Base-by-base conservation (phyloP, 441 rosid genomes). In the Francoa sonchifolia region DNA sequence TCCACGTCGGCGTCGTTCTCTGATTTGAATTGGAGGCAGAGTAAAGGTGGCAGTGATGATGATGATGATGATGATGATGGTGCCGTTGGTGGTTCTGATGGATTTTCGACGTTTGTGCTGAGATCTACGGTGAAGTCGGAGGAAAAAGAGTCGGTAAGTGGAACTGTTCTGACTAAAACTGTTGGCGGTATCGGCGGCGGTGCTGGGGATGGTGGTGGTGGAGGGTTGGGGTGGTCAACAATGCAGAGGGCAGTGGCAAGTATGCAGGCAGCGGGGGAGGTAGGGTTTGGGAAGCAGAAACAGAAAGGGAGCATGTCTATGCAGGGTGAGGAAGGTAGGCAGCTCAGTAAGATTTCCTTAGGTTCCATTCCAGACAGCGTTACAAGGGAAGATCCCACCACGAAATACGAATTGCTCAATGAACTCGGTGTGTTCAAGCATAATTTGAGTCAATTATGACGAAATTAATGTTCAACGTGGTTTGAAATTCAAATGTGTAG, bases 191-290 rank as follows among this genome's bases (percentile, higher is more conserved):
- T n/a, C n/a, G n/a, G n/a, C n/a, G n/a, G n/a, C n/a, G n/a, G n/a
- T n/a, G n/a, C n/a, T n/a, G n/a, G n/a, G n/a, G 65, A 66, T 31
- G 63, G 42, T 5, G 52, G 54, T 1, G 40, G 57, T 33, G 66
- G 68, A 55, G 41, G 31, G 29, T 56, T 56, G 18, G 44, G 34
- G 45, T 50, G 49, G 29, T 64, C 87, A n/a, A 66, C 85, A 26
- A 77, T 86, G 89, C 83, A 77, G 62, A 77, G 73, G 53, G 98
- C 89, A 2, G 92, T 82, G 53, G 96, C 90, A 30, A 85, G 98
- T 51, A 85, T 82, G 73, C 67, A 71, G 56, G 77, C 71, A 17
- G 48, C 42, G 8, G 77, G 66, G 45, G 81, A 77, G 22, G 20
- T 57, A 23, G 82, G 69, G 39, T 71, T 73, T 25, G 89, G 80